Percentiles rank a stretch among this genome's conserved stretches.
These are phyloP conservation scores for Myxozyma mucilagina DNA, from an alignment of 805 yeast genomes.

Conservation along the genomic window DNA sequence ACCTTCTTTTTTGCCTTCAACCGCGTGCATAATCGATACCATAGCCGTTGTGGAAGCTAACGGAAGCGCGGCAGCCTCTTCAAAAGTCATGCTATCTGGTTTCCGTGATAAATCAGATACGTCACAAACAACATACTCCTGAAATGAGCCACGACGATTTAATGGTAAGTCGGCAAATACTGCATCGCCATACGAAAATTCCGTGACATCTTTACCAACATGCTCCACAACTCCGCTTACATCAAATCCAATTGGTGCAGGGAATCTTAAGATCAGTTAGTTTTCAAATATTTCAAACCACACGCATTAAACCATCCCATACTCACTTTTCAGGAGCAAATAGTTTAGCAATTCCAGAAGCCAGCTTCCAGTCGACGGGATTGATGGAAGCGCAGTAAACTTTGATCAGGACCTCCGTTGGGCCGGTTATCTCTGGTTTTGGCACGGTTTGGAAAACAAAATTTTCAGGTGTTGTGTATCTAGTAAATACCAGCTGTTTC, in stretches of 20 bases:
- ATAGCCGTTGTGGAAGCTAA: slow-evolving; percentile 29
- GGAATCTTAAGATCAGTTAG: slow-evolving; percentile 7
- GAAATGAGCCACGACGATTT: slow-evolving; percentile 16
- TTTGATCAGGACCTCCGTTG: slow-evolving; percentile 27
- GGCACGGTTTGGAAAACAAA: slow-evolving; percentile 4
- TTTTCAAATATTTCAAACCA: too few species aligned
- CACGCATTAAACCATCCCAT: background rate
- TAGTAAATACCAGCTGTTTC: slow-evolving; percentile 8
- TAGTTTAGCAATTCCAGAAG: slow-evolving; percentile 17
- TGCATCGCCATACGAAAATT: slow-evolving; percentile 30
- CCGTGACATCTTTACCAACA: slow-evolving; percentile 29
- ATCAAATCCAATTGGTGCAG: slow-evolving; percentile 32
- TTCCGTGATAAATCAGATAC: slow-evolving; percentile 16
- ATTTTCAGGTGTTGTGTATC: slow-evolving; percentile 13
- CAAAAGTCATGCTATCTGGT: slow-evolving; percentile 28
- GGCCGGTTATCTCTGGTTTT: slow-evolving; percentile 31
- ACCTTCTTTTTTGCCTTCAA: background rate
- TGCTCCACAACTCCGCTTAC: slow-evolving; percentile 31
- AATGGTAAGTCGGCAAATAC: slow-evolving; percentile 23
- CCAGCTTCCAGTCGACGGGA: slow-evolving; percentile 31
- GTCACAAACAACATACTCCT: slow-evolving; percentile 23
- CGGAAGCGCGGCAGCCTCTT: slow-evolving; percentile 33
- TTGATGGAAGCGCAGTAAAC: slow-evolving; percentile 28
- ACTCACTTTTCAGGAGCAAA: slow-evolving; percentile 10
- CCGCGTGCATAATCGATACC: slow-evolving; percentile 18